Base-by-base conservation (phyloP, 1,284 basidiomycete genomes). In the Kalmanozyma brasiliensis region DNA sequence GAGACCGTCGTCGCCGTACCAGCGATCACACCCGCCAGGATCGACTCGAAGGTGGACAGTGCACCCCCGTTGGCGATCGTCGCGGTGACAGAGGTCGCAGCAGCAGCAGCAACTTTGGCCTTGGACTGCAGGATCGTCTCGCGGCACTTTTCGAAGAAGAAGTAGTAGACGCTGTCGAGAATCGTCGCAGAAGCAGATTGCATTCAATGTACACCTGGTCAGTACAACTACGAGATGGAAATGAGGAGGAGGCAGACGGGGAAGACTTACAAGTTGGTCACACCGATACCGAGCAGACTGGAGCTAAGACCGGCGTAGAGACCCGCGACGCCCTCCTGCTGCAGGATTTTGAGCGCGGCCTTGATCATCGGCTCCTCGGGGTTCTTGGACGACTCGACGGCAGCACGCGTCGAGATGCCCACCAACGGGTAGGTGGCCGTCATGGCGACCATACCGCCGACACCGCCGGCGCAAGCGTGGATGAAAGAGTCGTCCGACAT, bases 331-430 rank as follows among this genome's bases (percentile, higher is more conserved):
- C 96, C 96, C 84, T 98, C 94, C 32, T 89, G 87, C 82, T 90
- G 89, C 80, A 95, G 84, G 63, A 91, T 90, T 81, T 92, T 90
- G 42, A 89, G 72, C 30, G 94, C 84, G 9, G 87, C 76, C 24
- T 75, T 64, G 26, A 76, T 38, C 41, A 80, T 73, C 8, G 82
- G 76, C 86, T 92, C 91, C 57, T 87, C 84, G 59, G 73, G 73
- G 42, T 90, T 86, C 63, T 88, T 90, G 84, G 89, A 91, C 1
- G 90, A 90, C 75, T 93, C 90, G 8, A 98, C 93, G 8, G 94
- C 94, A 1, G 94, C 93, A 44, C 94, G 88, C 1, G 94, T 98
- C 4, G 92, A 94, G 32, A 98, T 85, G 81, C 93, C 91, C 67
- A 97, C 89, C 30, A 98, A 86, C 8, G 95, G 95, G 81, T 84